Evolutionary conservation across 495 filamentous ascomycete species (phyloP).

Genomic region (Hyaloscypha hepaticicola): DNA sequence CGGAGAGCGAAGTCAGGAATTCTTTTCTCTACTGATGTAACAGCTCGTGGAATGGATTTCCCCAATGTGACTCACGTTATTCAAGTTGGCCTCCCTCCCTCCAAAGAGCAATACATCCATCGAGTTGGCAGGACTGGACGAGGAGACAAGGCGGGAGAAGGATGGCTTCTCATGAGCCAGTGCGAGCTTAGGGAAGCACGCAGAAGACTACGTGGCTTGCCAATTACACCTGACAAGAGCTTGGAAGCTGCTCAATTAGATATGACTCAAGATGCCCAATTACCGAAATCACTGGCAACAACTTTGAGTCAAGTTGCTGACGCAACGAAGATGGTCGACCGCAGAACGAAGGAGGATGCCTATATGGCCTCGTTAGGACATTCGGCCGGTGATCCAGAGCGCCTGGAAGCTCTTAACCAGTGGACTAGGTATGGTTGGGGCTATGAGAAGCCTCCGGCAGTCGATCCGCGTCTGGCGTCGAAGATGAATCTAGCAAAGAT

Average conservation of each 20-base stretch:
- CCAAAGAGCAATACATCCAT: conserved; percentile 83
- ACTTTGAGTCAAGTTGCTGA: conserved; percentile 40
- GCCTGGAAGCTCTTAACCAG: conserved; percentile 53
- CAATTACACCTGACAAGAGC: conserved; percentile 59
- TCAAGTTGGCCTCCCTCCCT: conserved; percentile 71
- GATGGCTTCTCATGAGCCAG: conserved; percentile 70
- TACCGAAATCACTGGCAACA: conserved; percentile 37
- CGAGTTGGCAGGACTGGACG: conserved; percentile 73
- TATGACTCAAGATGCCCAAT: conserved; percentile 44
- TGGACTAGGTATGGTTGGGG: conserved; percentile 61
- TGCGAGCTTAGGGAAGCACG: conserved; percentile 53
- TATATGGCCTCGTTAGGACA: conserved; percentile 44
- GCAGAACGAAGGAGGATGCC: conserved; percentile 45
- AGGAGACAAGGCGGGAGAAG: conserved; percentile 75
- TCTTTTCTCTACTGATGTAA: conserved; percentile 90
- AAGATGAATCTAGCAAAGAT: conserved; percentile 48
- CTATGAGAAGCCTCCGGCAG: conserved; percentile 53
- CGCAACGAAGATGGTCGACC: conserved; percentile 36
- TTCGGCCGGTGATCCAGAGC: not conserved
- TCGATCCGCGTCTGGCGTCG: conserved; percentile 42
- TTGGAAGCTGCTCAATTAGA: conserved; percentile 53
- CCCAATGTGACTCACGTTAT: conserved; percentile 89
- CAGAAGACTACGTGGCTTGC: conserved; percentile 57
- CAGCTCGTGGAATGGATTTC: conserved; percentile 96
- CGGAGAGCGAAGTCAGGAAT: conserved; percentile 61